Evolutionary conservation across 1,139 yeast species (phyloP).

Genomic region (Protomyces arabidopsidicola): DNA sequence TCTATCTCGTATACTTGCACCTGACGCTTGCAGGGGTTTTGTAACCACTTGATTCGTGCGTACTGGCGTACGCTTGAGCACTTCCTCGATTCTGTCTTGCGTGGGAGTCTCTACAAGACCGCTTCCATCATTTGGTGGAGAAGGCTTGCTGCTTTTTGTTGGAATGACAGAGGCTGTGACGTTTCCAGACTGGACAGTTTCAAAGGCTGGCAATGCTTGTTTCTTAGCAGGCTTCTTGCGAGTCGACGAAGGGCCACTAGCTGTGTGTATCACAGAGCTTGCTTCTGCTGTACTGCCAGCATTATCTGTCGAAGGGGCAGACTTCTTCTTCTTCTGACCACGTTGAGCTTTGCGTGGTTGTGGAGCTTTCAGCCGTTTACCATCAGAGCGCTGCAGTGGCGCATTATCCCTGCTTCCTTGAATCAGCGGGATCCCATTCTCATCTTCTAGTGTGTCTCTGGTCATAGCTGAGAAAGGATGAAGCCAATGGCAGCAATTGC

Average conservation of each 20-base stretch:
- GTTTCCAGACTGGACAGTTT: not conserved
- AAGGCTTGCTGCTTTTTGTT: not conserved
- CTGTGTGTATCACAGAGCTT: too few relatives aligned
- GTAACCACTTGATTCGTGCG: not conserved
- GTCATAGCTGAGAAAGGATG: not conserved
- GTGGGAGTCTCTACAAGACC: not conserved
- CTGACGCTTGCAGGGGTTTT: not conserved
- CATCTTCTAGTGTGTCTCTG: not conserved
- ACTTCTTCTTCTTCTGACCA: conserved; percentile 11
- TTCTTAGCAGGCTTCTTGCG: not conserved
- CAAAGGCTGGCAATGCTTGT: not conserved
- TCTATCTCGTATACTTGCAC: not conserved
- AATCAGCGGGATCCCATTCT: not conserved
- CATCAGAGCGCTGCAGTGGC: not conserved
- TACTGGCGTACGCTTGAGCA: not conserved
- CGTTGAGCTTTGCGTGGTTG: conserved; percentile 12
- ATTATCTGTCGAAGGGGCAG: not conserved
- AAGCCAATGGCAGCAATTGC: too few relatives aligned
- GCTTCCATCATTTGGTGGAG: not conserved
- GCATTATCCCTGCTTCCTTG: not conserved
- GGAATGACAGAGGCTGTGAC: not conserved
- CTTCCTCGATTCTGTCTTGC: not conserved
- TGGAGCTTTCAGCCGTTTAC: conserved; percentile 10
- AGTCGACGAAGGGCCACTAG: not conserved
- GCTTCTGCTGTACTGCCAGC: not conserved